Conservation (phyloP, 2,329 filamentous ascomycete species). For the Arthroderma uncinatum region DNA sequence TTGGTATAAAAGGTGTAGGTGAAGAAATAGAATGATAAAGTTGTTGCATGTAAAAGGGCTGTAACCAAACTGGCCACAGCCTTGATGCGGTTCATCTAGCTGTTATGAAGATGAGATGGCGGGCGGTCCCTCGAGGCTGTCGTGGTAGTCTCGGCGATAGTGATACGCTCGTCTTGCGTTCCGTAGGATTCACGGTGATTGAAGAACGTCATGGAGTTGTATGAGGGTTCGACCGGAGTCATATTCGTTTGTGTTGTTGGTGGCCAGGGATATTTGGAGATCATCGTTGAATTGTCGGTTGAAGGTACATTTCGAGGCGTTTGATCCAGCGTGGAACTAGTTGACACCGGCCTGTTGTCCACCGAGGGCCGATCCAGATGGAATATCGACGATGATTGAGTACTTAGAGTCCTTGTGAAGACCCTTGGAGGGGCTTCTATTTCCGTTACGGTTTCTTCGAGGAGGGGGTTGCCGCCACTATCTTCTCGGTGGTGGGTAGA, state of each 20-base stretch:
- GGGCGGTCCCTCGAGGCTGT: conserved; percentile 10
- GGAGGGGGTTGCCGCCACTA: background rate
- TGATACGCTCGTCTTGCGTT: background rate
- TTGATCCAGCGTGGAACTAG: background rate
- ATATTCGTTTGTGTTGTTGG: conserved; percentile 11
- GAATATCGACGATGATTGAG: conserved; percentile 1
- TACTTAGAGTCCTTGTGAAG: conserved; percentile 6
- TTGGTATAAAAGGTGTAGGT: background rate
- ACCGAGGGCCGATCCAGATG: conserved; percentile 1
- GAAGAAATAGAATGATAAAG: background rate
- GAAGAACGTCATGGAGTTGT: conserved; percentile 6
- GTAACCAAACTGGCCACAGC: background rate
- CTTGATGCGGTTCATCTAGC: background rate
- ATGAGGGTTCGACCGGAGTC: conserved; percentile 9
- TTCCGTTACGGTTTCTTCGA: background rate
- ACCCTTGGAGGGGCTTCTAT: conserved; percentile 6
- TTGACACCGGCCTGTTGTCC: background rate
- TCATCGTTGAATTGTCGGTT: background rate
- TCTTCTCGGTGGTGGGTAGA: background rate
- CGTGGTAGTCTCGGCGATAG: conserved; percentile 10
- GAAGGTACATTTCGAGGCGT: background rate
- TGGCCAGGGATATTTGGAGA: conserved; percentile 14
- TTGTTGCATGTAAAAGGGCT: too few species aligned
- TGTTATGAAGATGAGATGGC: background rate
- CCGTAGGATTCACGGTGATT: conserved; percentile 6